phyloP scores from a whole-genome alignment of 805 yeast species.

The Teunomyces lycoperdinae region DNA sequence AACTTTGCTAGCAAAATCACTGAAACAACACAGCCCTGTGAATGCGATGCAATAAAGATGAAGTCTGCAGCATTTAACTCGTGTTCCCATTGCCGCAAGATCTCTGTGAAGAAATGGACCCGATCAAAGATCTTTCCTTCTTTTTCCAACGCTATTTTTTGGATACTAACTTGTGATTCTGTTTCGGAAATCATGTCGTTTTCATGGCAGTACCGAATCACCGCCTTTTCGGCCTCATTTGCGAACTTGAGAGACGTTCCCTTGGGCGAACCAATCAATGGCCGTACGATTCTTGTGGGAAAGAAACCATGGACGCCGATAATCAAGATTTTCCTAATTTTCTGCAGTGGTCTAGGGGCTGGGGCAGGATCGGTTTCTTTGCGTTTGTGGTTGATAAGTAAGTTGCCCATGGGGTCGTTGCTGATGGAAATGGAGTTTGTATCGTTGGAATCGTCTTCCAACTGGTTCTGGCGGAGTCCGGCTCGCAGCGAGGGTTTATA shows the following conservation, averaged over 20 bases:
- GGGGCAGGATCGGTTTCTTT: conserved; percentile 8
- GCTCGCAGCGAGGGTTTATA: conserved; percentile 26
- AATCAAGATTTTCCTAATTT: conserved; percentile 62
- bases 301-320: conserved; percentile 97
- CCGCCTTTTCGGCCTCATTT: conserved; percentile 79
- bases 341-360: conserved; percentile 26
- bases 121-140: conserved; percentile 90
- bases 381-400: conserved; percentile 32
- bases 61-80: conserved; percentile 69
- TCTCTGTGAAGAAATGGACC: conserved; percentile 73
- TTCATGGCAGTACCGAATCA: conserved; percentile 57
- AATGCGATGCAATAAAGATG: conserved; percentile 89
- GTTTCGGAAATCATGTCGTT: conserved; percentile 32
- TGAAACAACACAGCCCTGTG: conserved; percentile 94
- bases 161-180: conserved; percentile 50
- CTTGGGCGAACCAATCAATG: conserved; percentile 90
- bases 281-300: conserved; percentile 81
- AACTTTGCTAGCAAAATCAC: conserved; percentile 73
- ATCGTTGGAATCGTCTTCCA: conserved; percentile 27
- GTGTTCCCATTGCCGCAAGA: conserved; percentile 66
- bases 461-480: conserved; percentile 19
- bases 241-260: conserved; percentile 93
- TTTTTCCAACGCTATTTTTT: conserved; percentile 88
- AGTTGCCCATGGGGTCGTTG: conserved; percentile 41
- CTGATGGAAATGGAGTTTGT: conserved; percentile 35